Percentiles rank a stretch among this genome's conserved stretches.
phyloP scores from a whole-genome alignment of 345 rosid genomes.

The Lepidium aucheri region DNA sequence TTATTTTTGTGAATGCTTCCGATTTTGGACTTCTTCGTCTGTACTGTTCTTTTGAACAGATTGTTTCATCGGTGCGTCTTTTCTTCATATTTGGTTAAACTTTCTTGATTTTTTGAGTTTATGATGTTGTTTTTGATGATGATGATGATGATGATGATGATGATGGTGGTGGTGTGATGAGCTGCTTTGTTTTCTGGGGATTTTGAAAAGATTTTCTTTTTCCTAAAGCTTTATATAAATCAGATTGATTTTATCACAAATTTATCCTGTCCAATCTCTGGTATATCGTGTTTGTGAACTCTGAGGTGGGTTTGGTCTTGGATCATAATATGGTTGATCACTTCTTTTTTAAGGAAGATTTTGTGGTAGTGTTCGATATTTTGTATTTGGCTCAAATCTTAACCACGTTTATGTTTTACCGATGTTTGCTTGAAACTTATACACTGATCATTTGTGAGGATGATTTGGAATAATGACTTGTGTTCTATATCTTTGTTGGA shows the following conservation, averaged over 20 bases:
- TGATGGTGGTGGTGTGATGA: no score
- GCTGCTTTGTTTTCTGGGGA: background rate
- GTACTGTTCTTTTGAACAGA: background rate
- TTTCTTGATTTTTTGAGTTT: background rate
- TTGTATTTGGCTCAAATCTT: no score
- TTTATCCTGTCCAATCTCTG: no score
- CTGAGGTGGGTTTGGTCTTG: no score
- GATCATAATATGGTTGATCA: background rate
- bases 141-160: no score
- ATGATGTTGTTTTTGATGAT: background rate
- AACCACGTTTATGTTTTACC: no score
- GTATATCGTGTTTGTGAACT: no score
- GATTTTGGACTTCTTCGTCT: constrained; percentile 1
- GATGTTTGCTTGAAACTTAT: background rate
- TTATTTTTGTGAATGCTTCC: constrained; percentile 10
- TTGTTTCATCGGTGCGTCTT: constrained; percentile 23
- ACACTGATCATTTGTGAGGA: background rate
- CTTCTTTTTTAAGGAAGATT: background rate
- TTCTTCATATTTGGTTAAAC: background rate
- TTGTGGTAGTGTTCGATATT: background rate
- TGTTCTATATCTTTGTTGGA: background rate
- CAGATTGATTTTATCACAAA: constrained; percentile 7
- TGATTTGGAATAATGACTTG: background rate
- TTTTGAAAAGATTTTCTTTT: no score
- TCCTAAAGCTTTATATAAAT: background rate